Evolutionary conservation across 192 early-diverging fungal genomes (phyloP).

Genomic region (Coemansia reversa): DNA sequence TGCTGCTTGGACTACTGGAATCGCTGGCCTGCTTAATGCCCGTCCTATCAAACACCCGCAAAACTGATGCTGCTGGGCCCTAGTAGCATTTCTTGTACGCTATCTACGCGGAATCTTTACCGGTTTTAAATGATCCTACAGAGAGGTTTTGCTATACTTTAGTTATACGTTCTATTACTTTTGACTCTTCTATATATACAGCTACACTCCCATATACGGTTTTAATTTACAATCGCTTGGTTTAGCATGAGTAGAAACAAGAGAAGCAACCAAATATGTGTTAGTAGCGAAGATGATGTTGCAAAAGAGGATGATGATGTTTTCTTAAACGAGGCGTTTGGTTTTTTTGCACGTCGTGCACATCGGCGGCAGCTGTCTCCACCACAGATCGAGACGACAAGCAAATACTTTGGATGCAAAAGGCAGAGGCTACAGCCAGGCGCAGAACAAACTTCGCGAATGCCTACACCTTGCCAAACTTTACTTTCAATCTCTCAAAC

Average conservation of each 20-base stretch:
- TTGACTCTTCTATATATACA: background rate
- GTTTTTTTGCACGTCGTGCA: background rate
- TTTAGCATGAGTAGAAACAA: too few relatives aligned
- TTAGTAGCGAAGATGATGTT: background rate
- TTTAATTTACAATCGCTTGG: too few relatives aligned
- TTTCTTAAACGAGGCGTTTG: slow-evolving; percentile 1
- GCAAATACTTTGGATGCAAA: slow-evolving; percentile 14
- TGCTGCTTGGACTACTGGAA: slow-evolving; percentile 35
- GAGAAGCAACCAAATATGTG: too few relatives aligned
- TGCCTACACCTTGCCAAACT: background rate
- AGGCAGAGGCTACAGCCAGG: slow-evolving; percentile 2
- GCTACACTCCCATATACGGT: too few relatives aligned
- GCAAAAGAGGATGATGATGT: background rate
- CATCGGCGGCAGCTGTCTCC: background rate
- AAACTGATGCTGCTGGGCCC: background rate
- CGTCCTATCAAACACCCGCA: slow-evolving; percentile 12
- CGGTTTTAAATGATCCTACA: too few relatives aligned
- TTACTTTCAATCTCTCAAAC: background rate
- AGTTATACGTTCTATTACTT: background rate
- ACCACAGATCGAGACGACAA: background rate
- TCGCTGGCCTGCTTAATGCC: slow-evolving; percentile 31
- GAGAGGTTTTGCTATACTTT: background rate
- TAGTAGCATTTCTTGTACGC: background rate
- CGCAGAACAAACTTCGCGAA: background rate
- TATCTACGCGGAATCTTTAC: too few relatives aligned